These are phyloP conservation scores for Russula lepida DNA, from an alignment of 768 basidiomycete genomes.

Conservation along the genomic window DNA sequence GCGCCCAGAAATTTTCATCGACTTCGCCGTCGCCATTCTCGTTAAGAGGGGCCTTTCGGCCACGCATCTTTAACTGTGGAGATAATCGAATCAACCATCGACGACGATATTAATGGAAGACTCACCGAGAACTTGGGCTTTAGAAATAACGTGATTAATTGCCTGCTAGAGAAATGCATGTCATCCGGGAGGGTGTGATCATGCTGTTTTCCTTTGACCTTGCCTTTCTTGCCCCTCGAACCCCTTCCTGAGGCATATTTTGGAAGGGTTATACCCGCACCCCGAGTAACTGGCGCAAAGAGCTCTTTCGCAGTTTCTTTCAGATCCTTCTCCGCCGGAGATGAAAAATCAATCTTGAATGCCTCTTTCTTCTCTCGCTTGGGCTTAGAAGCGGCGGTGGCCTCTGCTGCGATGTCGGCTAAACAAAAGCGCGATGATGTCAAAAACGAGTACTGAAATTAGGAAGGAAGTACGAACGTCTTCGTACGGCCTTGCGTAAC, in stretches of 20 bases:
- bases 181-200: slow-evolving; percentile 87
- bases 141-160: slow-evolving; percentile 85
- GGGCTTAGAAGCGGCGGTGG: slow-evolving; percentile 38
- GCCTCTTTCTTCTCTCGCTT: slow-evolving; percentile 71
- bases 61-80: slow-evolving; percentile 80
- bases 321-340: slow-evolving; percentile 48
- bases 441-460: slow-evolving; percentile 3
- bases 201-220: slow-evolving; percentile 53
- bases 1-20: slow-evolving; percentile 96
- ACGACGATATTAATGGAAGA: slow-evolving; percentile 7
- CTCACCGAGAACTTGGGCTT: slow-evolving; percentile 93
- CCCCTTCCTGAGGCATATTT: slow-evolving; percentile 18
- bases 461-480: slow-evolving; percentile 42
- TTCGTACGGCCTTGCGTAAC: slow-evolving; percentile 68
- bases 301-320: slow-evolving; percentile 61
- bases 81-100: neutral
- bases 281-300: slow-evolving; percentile 69
- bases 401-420: slow-evolving; percentile 45
- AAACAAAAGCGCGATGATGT: slow-evolving; percentile 20
- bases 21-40: slow-evolving; percentile 76
- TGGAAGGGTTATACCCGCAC: slow-evolving; percentile 59
- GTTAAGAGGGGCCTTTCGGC: slow-evolving; percentile 47
- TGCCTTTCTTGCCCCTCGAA: slow-evolving; percentile 40
- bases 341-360: slow-evolving; percentile 73
- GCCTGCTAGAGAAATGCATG: slow-evolving; percentile 91